Conservation (phyloP, 2,329 filamentous ascomycete species). For the Penicillium sp. region DNA sequence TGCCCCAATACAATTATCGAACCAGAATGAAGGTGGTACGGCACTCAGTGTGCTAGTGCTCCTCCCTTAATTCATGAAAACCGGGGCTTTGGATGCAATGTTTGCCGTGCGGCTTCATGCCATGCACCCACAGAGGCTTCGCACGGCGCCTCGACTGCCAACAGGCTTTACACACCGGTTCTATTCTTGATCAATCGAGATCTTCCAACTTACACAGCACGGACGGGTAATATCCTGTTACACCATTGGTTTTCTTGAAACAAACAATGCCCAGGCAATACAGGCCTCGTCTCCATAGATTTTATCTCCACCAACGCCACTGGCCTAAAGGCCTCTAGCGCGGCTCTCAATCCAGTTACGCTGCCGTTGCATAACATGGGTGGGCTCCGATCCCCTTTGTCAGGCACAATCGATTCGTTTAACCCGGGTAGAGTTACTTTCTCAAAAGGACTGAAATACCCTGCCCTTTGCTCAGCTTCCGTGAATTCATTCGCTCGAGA, state of each 20-base stretch:
- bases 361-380: constrained; percentile 10
- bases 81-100: constrained; percentile 7
- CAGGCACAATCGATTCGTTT: constrained; percentile 16
- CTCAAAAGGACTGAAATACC: background rate
- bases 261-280: constrained; percentile 5
- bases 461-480: background rate
- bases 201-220: constrained; percentile 8
- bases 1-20: constrained; percentile 5
- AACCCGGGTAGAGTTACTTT: constrained; percentile 4
- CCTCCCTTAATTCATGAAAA: constrained; percentile 9
- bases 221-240: constrained; percentile 2
- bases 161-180: constrained; percentile 5
- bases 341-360: constrained; percentile 20
- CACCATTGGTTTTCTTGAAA: constrained; percentile 9
- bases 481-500: background rate
- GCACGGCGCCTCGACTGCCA: constrained; percentile 8
- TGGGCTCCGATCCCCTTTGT: constrained; percentile 11
- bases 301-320: constrained; percentile 12
- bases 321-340: constrained; percentile 15
- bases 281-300: constrained; percentile 10
- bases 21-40: constrained; percentile 10
- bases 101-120: constrained; percentile 5
- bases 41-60: background rate
- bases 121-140: constrained; percentile 10
- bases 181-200: constrained; percentile 17